Percentiles rank a stretch among this genome's conserved stretches.
phyloP scores from a whole-genome alignment of 176 grass and related monocot genomes.

The Microstegium vimineum region DNA sequence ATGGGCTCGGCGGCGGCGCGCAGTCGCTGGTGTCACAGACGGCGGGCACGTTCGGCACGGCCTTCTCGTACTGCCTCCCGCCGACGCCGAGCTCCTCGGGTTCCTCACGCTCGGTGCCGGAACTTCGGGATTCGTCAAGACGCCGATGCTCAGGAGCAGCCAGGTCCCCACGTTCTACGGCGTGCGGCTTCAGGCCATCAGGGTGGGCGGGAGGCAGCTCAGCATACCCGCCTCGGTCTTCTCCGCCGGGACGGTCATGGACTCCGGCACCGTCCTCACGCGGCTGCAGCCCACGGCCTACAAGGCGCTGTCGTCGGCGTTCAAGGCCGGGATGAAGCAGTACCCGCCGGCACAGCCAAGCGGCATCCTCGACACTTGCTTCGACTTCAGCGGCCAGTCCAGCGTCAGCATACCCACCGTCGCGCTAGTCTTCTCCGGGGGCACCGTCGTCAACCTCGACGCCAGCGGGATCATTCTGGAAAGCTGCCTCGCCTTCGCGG shows the following conservation, averaged over 20 bases:
- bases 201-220: slow-evolving; percentile 39
- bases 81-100: slow-evolving; percentile 34
- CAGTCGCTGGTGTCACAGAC: slow-evolving; percentile 68
- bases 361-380: slow-evolving; percentile 56
- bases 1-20: slow-evolving; percentile 55
- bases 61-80: slow-evolving; percentile 80
- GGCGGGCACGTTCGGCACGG: slow-evolving; percentile 23
- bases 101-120: slow-evolving; percentile 55
- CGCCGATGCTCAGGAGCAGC: slow-evolving; percentile 36
- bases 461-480: slow-evolving; percentile 42
- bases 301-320: slow-evolving; percentile 50
- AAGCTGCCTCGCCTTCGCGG: slow-evolving; percentile 75
- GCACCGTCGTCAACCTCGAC: slow-evolving; percentile 32
- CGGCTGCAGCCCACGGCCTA: slow-evolving; percentile 57
- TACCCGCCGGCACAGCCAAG: neutral
- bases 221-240: slow-evolving; percentile 33
- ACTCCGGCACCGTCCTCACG: slow-evolving; percentile 81
- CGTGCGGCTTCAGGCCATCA: slow-evolving; percentile 35
- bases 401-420: slow-evolving; percentile 36
- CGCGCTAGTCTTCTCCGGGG: slow-evolving; percentile 36
- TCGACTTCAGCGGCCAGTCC: slow-evolving; percentile 41
- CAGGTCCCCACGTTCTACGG: slow-evolving; percentile 60
- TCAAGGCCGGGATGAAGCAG: slow-evolving; percentile 45
- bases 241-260: slow-evolving; percentile 49
- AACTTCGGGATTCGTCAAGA: slow-evolving; percentile 24